Percentiles rank a stretch among this genome's conserved stretches.
Conservation (phyloP, 768 basidiomycete species). For the Lactifluus rugatus region DNA sequence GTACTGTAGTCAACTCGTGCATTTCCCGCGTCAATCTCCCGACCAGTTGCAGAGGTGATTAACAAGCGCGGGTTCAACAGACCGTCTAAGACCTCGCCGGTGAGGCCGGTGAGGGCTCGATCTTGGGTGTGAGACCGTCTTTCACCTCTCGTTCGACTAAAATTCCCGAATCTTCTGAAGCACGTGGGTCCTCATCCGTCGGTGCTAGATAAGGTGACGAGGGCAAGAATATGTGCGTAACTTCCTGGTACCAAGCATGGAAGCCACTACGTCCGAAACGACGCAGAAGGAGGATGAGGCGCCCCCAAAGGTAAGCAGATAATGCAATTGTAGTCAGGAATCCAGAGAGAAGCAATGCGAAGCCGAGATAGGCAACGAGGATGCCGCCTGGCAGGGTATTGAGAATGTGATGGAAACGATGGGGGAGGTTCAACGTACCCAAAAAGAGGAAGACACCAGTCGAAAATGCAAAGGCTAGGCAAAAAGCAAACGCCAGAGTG, state of each 20-base stretch:
- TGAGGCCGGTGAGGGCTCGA: background rate
- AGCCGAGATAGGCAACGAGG: constrained; percentile 7
- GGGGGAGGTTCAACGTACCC: background rate
- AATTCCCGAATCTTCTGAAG: constrained; percentile 1
- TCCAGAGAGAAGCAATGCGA: constrained; percentile 11
- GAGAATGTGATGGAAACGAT: background rate
- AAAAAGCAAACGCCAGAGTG: constrained; percentile 8
- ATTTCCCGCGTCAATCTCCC: background rate
- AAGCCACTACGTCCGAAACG: constrained; percentile 10
- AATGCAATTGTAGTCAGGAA: constrained; percentile 8
- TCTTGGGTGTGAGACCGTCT: background rate
- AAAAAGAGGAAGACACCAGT: constrained; percentile 6
- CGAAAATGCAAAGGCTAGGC: constrained; percentile 13
- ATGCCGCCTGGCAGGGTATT: constrained; percentile 2
- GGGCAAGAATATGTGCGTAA: background rate
- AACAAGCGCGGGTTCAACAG: background rate
- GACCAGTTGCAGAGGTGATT: background rate
- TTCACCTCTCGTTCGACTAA: background rate
- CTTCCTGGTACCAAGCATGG: constrained; percentile 10
- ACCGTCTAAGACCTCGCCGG: background rate
- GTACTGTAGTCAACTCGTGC: background rate
- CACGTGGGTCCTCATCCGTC: background rate
- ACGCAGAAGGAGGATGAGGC: constrained; percentile 1
- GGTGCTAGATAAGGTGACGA: background rate
- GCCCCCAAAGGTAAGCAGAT: constrained; percentile 9